Evolutionary conservation across 202 grass and related monocot species (phyloP).

Genomic region (Thinopyrum obtusiflorum): DNA sequence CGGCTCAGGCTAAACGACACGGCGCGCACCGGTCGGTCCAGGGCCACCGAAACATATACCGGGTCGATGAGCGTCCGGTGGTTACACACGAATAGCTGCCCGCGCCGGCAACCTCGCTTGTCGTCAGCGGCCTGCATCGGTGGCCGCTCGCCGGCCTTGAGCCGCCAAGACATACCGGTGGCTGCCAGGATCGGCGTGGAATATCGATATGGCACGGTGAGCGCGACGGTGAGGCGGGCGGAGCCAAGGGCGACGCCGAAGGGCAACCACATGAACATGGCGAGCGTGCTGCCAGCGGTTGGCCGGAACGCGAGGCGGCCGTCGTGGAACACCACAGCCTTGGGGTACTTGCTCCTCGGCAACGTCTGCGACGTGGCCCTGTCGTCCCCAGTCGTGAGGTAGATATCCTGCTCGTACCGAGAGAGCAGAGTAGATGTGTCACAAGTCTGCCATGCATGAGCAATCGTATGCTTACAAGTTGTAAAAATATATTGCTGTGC

Average conservation of each 20-base stretch:
- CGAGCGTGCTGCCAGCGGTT: background rate
- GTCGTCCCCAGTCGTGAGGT: constrained; percentile 34
- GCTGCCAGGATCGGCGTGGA: constrained; percentile 34
- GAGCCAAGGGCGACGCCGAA: constrained; percentile 22
- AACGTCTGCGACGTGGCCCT: constrained; percentile 30
- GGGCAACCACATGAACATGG: constrained; percentile 10
- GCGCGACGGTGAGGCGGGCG: constrained; percentile 23
- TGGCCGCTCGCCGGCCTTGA: background rate
- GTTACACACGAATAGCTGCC: background rate
- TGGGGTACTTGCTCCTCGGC: constrained; percentile 36
- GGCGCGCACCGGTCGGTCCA: background rate
- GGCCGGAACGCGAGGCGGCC: constrained; percentile 51
- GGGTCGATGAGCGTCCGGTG: background rate
- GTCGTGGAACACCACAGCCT: constrained; percentile 68
- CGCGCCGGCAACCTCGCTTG: background rate
- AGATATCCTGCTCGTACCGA: constrained; percentile 24
- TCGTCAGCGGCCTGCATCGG: background rate
- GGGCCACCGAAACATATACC: background rate
- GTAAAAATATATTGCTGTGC: no score
- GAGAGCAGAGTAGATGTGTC: background rate
- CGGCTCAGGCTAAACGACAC: background rate
- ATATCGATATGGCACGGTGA: constrained; percentile 38
- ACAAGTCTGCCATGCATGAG: background rate
- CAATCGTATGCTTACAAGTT: no score
- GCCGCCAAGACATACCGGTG: constrained; percentile 52